Evolutionary conservation across 2,329 filamentous ascomycete genomes (phyloP).

Genomic region (Emydomyces testavorans): DNA sequence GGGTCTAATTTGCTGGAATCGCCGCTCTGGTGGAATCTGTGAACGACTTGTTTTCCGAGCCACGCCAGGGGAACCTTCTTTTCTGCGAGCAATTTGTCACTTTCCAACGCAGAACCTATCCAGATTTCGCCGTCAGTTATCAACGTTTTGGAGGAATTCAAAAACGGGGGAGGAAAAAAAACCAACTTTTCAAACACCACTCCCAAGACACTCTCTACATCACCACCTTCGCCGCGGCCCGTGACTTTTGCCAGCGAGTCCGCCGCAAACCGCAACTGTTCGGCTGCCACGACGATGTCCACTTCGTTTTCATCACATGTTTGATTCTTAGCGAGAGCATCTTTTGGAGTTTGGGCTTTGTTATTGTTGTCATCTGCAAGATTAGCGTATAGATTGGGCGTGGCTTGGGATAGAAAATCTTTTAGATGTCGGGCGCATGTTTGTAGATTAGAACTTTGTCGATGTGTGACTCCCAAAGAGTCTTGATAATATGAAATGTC

Average conservation of each 20-base stretch:
- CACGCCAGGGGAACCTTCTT: too few relatives aligned
- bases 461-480: constrained; percentile 78
- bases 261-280: constrained; percentile 72
- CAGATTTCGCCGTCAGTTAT: background rate
- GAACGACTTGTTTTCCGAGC: background rate
- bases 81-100: too few relatives aligned
- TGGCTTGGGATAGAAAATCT: constrained; percentile 55
- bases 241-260: constrained; percentile 76
- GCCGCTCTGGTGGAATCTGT: background rate
- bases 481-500: constrained; percentile 64
- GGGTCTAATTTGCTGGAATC: background rate
- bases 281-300: constrained; percentile 82
- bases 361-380: constrained; percentile 5
- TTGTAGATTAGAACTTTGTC: constrained; percentile 70
- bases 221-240: constrained; percentile 68
- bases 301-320: constrained; percentile 30
- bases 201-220: constrained; percentile 89
- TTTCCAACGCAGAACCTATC: constrained; percentile 16
- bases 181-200: constrained; percentile 95
- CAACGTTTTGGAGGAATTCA: constrained; percentile 18
- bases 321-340: constrained; percentile 18
- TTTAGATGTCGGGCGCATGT: constrained; percentile 61
- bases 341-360: constrained; percentile 15
- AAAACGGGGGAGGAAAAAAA: constrained; percentile 29
- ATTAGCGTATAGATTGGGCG: constrained; percentile 13